Base-by-base conservation (phyloP, 805 yeast genomes). In the Schwanniomyces occidentalis region DNA sequence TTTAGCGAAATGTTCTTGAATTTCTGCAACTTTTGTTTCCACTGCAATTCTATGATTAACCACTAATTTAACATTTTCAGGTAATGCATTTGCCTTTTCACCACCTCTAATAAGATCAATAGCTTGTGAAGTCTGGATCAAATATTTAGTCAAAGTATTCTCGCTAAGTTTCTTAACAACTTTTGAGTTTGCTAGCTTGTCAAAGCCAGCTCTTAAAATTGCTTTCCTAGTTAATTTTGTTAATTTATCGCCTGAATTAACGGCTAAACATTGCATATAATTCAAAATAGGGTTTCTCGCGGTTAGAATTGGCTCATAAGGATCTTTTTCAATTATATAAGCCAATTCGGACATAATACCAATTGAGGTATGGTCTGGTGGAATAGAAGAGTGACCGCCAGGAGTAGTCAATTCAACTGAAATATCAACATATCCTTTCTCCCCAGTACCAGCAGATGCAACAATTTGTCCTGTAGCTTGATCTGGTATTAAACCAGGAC, bases 311-410 rank as follows among this genome's bases (percentile, higher is more conserved):
- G 80, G 66, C 14, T 61, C 51, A 49, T 64, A 80, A 7, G 78
- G 81, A 41, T 73, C 72, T 8, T 57, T 56, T 58, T 88, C 95
- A 28, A 86, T 65, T n/a, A 54, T 46, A 7, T 65, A 57, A 10
- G 80, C 64, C 34, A 86, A 61, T 37, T 81, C 78, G 3, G 86
- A 69, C 36, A 81, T 64, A 19, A 86, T 73, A 12, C 93, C 95
- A 59, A 86, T 83, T 4, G 83, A 72, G 4, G 93, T 84, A 52
- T 86, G 93, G 31, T 76, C 82, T 2, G 91, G 91, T 8, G 95
- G 93, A 10, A 73, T 57, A 5, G 89, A 80, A 1, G 90, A 78
- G 54, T 85, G 95, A 6, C 95, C 95, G 24, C 95, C 95, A 6
- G 78, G 76, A 18, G 85, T 78, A 16, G 62, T 61, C 16, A 85